Conservation (phyloP, 2,329 filamentous ascomycete genomes). For the Verticillium zaregamsianum region DNA sequence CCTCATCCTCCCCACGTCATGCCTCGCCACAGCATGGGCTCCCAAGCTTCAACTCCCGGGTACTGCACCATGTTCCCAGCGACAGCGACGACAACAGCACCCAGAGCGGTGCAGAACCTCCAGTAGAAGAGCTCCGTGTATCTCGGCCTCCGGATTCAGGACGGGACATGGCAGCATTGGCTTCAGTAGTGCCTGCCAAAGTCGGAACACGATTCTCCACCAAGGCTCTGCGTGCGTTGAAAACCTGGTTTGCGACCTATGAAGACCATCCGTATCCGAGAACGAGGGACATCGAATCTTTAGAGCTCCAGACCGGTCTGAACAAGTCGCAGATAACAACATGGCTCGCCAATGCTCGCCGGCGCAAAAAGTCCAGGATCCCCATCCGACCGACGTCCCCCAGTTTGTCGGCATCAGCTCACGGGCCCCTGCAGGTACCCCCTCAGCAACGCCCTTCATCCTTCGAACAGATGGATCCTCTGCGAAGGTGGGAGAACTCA, state of each 20-base stretch:
- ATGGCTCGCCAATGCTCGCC: conserved; percentile 10
- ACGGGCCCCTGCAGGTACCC: conserved; percentile 3
- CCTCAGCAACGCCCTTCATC: background rate
- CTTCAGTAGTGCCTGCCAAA: conserved; percentile 8
- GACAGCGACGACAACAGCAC: too few species aligned
- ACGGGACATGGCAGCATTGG: too few species aligned
- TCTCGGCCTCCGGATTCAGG: too few species aligned
- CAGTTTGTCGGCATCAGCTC: conserved; percentile 13
- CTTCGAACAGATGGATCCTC: conserved; percentile 8
- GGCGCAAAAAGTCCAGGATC: conserved; percentile 39
- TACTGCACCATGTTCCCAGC: too few species aligned
- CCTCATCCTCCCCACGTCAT: too few species aligned
- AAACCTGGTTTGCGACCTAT: conserved; percentile 12
- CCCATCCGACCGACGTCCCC: conserved; percentile 26
- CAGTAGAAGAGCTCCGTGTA: too few species aligned
- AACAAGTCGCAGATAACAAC: conserved; percentile 11
- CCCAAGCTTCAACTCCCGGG: too few species aligned
- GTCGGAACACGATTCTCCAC: conserved; percentile 18
- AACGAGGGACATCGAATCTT: conserved; percentile 5
- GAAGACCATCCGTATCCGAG: conserved; percentile 6
- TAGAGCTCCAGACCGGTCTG: conserved; percentile 6
- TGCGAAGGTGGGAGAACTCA: conserved; percentile 13
- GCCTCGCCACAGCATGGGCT: too few species aligned
- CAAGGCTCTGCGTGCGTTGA: conserved; percentile 13
- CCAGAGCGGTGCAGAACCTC: too few species aligned